phyloP scores from a whole-genome alignment of 768 basidiomycete genomes.

The Tylopilus felleus region DNA sequence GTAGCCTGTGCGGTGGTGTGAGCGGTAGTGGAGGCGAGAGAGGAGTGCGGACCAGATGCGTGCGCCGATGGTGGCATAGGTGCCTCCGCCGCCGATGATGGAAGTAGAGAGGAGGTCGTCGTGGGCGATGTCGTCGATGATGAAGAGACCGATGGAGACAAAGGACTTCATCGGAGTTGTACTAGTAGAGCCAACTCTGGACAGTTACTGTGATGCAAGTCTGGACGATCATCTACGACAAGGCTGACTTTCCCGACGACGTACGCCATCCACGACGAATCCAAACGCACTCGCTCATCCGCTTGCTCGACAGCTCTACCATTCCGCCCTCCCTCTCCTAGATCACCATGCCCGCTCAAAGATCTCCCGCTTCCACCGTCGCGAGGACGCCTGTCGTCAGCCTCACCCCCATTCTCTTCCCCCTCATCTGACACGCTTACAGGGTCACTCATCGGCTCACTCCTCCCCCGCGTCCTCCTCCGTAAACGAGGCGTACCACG shows the following conservation, averaged over 20 bases:
- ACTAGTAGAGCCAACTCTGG: constrained; percentile 11
- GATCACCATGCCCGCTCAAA: constrained; percentile 54
- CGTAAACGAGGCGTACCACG: constrained; percentile 51
- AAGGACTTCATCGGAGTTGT: constrained; percentile 37
- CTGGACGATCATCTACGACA: constrained; percentile 39
- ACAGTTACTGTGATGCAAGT: constrained; percentile 37
- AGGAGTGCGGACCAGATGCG: constrained; percentile 61
- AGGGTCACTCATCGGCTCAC: constrained; percentile 78
- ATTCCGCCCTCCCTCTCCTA: constrained; percentile 52
- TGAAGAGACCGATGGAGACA: constrained; percentile 84
- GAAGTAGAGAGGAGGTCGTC: constrained; percentile 24
- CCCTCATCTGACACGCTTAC: background rate
- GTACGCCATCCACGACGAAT: constrained; percentile 26
- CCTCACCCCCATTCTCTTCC: background rate
- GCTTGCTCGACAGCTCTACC: constrained; percentile 50
- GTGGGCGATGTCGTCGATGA: constrained; percentile 71
- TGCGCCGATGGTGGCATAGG: constrained; percentile 75
- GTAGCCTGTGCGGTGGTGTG: constrained; percentile 47
- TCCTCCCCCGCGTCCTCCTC: constrained; percentile 65
- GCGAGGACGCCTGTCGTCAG: constrained; percentile 67
- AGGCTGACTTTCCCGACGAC: constrained; percentile 32
- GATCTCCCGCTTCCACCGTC: constrained; percentile 64
- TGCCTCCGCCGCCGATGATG: constrained; percentile 88
- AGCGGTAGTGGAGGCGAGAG: background rate
- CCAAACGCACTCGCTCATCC: background rate